Evolutionary conservation across 2,329 filamentous ascomycete genomes (phyloP).

Genomic region (Pseudocercospora musae): DNA sequence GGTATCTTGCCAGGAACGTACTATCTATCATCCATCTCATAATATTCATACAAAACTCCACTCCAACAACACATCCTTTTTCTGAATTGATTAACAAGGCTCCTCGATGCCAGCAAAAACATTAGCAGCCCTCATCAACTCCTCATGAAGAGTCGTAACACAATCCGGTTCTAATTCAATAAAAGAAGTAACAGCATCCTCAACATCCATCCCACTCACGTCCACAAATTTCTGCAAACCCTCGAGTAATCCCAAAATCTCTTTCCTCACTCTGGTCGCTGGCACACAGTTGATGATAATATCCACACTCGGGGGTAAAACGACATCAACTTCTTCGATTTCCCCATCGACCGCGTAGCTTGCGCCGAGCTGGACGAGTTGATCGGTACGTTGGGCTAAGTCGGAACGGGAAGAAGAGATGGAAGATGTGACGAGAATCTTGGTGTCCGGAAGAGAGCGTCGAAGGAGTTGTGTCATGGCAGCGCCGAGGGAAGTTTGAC

Average conservation of each 20-base stretch:
- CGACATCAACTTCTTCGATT: neutral
- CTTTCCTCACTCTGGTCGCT: neutral
- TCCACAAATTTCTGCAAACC: constrained; percentile 9
- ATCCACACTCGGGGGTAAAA: constrained; percentile 7
- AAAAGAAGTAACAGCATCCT: neutral
- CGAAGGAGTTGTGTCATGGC: constrained; percentile 9
- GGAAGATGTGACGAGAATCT: neutral
- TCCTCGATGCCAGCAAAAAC: constrained; percentile 7
- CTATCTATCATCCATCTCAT: neutral
- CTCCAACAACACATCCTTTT: neutral
- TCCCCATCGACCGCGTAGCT: constrained; percentile 1
- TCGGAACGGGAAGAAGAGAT: neutral
- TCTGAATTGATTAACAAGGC: neutral
- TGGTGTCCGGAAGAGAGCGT: constrained; percentile 9
- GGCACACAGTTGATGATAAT: constrained; percentile 8
- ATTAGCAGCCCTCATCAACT: constrained; percentile 7
- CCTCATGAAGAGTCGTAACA: constrained; percentile 13
- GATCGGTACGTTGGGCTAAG: neutral
- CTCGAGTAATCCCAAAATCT: constrained; percentile 7
- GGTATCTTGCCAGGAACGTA: neutral
- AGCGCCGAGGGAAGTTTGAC: constrained; percentile 7
- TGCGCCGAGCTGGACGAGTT: constrained; percentile 7
- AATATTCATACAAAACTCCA: neutral
- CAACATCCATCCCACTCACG: constrained; percentile 6
- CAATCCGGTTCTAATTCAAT: constrained; percentile 12